These are phyloP conservation scores for Brettanomyces nanus DNA, from an alignment of 805 yeast genomes.

Conservation along the genomic window DNA sequence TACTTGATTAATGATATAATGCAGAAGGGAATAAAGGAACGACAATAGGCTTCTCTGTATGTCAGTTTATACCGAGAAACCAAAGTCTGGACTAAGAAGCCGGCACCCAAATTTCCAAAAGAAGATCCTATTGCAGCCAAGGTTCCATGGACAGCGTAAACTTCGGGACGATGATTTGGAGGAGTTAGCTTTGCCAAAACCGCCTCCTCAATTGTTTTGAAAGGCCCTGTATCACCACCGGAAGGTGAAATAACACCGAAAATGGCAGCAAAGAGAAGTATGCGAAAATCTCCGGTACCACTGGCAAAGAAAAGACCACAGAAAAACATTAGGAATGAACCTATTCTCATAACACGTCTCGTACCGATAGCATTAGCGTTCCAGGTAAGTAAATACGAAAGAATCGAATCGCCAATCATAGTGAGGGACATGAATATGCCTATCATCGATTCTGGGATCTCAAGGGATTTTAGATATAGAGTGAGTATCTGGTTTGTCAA, in stretches of 20 bases:
- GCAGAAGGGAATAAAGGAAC: slow-evolving; percentile 50
- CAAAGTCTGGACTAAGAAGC: slow-evolving; percentile 45
- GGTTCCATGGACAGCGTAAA: slow-evolving; percentile 68
- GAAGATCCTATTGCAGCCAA: slow-evolving; percentile 69
- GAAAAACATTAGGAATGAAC: slow-evolving; percentile 57
- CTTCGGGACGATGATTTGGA: slow-evolving; percentile 52
- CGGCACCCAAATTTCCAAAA: slow-evolving; percentile 58
- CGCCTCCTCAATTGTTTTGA: slow-evolving; percentile 79
- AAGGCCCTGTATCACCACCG: slow-evolving; percentile 89
- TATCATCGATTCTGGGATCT: slow-evolving; percentile 46
- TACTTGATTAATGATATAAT: slow-evolving; percentile 45
- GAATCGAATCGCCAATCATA: slow-evolving; percentile 64
- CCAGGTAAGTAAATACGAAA: slow-evolving; percentile 70
- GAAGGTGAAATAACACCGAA: slow-evolving; percentile 83
- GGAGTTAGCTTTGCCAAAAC: slow-evolving; percentile 74
- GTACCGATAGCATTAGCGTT: slow-evolving; percentile 68
- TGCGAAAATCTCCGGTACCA: slow-evolving; percentile 38
- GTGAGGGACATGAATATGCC: slow-evolving; percentile 82
- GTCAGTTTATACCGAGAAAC: slow-evolving; percentile 26
- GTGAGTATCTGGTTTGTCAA: slow-evolving; percentile 73
- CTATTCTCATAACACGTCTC: slow-evolving; percentile 51
- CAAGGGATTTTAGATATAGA: slow-evolving; percentile 49
- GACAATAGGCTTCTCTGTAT: slow-evolving; percentile 40
- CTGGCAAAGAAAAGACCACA: slow-evolving; percentile 62
- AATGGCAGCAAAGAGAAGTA: slow-evolving; percentile 63